Conservation (phyloP, 164 flowering plant genomes). For the Kalanchoe fedtschenkoi region DNA sequence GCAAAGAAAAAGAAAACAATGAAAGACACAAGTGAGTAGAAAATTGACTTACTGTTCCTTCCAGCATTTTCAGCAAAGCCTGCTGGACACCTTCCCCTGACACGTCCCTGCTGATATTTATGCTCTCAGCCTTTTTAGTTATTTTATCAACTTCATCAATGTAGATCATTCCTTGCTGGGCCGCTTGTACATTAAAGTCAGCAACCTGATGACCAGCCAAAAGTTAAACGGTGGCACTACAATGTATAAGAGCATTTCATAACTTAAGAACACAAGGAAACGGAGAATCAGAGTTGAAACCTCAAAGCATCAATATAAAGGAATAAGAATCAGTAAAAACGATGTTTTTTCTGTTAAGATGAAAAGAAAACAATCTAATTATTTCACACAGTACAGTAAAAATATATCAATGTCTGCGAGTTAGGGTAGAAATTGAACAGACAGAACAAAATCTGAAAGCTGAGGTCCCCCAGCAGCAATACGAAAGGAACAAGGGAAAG, state of each 20-base stretch:
- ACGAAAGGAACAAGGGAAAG: neutral
- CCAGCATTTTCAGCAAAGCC: slow-evolving; percentile 92
- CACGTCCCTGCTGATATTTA: slow-evolving; percentile 92
- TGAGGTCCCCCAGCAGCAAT: no score
- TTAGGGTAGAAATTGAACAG: neutral
- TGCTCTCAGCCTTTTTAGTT: slow-evolving; percentile 94
- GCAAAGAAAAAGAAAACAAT: neutral
- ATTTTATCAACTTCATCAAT: slow-evolving; percentile 99
- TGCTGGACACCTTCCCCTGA: slow-evolving; percentile 99
- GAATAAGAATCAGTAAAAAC: neutral
- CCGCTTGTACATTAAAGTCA: slow-evolving; percentile 95
- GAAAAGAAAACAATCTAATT: neutral
- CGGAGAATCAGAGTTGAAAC: neutral
- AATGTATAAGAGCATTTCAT: neutral
- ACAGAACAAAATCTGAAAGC: neutral
- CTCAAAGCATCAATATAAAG: neutral
- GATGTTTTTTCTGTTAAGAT: neutral
- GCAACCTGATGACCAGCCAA: slow-evolving; percentile 47
- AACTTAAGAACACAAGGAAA: neutral
- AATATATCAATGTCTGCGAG: no score
- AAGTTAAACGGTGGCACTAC: neutral
- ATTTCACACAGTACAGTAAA: neutral
- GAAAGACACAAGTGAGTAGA: neutral
- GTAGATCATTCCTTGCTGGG: slow-evolving; percentile 97
- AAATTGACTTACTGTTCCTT: slow-evolving; percentile 86